Evolutionary conservation across 2,329 filamentous ascomycete species (phyloP), one percentile per base, ranked within the genome.

Genomic region (Pezicula carpinea): DNA sequence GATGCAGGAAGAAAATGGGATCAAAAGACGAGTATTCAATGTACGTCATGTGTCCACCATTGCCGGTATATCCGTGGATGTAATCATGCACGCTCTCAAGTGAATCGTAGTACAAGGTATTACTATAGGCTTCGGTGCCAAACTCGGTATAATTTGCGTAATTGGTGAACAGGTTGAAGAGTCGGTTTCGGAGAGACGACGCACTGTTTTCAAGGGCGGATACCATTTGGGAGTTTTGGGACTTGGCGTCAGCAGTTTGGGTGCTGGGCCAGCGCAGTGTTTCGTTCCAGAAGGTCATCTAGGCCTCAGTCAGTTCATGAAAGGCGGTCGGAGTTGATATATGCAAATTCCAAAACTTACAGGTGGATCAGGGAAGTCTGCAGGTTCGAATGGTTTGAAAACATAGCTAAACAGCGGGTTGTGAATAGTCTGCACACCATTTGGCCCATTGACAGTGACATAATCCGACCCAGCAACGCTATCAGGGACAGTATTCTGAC

Each of bases 91-190:
- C 65, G 1, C 77, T 75, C 61, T 86, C 82, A 29, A 85, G 65
- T 10, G 83, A 87, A 61, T 88, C 85, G 43, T 76, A 76, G 11
- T 71, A 71, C 6, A 49, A 46, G 6, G 51, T 49, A 32, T 73
- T 66, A 40, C 72, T 69, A 13, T 77, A 83, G 1, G 75, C 79
- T 60, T 87, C 82, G 59, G 83, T 90, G 57, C 83, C 82, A 60
- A 89, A 87, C 14, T 76, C 71, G 14, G 79, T 78, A 60, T 83
- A 88, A 54, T 87, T 77, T 39, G 76, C 71, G 60, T 87, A 88
- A 48, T 77, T 80, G 7, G 82, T 80, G 52, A 87, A 79, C 1
- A 89, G 70, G 43, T 80, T 82, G 57, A 82, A 85, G 2, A 90
- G 70, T 11, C 87, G 75, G 53, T 80, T 73, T 58, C 82, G 77